These are phyloP conservation scores for Taphrina confusa DNA, from an alignment of 1,139 yeast species.

Conservation along the genomic window DNA sequence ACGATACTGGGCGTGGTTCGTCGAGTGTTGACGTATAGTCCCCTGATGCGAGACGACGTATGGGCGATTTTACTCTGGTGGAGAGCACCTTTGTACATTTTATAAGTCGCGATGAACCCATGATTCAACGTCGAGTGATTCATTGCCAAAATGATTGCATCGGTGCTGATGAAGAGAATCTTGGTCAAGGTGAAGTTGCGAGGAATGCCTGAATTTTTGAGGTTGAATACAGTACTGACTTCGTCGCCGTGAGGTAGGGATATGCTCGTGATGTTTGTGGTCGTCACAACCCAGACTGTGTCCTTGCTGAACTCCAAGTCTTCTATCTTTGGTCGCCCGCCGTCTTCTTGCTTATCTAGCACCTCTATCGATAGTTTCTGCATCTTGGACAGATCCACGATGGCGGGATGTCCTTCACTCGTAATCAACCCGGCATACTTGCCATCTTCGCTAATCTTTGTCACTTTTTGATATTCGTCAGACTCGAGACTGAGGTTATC, in stretches of 20 bases:
- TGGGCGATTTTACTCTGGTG: constrained; percentile 16
- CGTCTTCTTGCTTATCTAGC: neutral
- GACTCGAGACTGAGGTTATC: constrained; percentile 6
- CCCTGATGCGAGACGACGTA: constrained; percentile 10
- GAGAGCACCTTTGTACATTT: constrained; percentile 21
- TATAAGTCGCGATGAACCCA: constrained; percentile 20
- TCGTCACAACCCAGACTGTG: constrained; percentile 3
- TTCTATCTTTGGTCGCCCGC: neutral
- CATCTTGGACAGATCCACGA: constrained; percentile 10
- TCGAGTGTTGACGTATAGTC: constrained; percentile 12
- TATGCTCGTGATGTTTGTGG: neutral
- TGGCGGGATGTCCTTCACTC: constrained; percentile 22
- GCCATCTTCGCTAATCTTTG: constrained; percentile 22
- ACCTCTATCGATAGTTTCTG: neutral
- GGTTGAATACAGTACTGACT: constrained; percentile 1
- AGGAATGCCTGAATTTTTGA: constrained; percentile 6
- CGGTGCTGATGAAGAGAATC: constrained; percentile 7
- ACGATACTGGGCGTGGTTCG: constrained; percentile 2
- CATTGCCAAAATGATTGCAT: constrained; percentile 14
- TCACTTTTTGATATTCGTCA: constrained; percentile 30
- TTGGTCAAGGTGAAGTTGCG: constrained; percentile 7
- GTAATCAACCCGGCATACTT: constrained; percentile 25
- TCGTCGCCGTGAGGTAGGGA: constrained; percentile 10
- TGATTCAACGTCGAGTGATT: constrained; percentile 8
- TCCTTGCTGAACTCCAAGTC: constrained; percentile 25